Conservation (phyloP, 129 eudicot genomes). For the Centrapalus pauciflorus region DNA sequence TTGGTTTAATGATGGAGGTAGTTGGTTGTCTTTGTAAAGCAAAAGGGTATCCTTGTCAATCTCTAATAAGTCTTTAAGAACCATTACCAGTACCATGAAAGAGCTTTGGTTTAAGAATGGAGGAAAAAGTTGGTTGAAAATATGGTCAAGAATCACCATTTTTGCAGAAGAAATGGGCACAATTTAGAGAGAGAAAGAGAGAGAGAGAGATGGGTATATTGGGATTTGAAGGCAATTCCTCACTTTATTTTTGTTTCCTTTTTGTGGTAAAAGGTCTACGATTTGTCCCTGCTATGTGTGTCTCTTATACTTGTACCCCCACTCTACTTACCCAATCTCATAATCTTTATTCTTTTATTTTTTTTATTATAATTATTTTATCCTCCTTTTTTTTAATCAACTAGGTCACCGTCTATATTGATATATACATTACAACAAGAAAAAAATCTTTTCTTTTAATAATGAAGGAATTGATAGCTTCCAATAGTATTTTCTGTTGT, state of each 20-base stretch:
- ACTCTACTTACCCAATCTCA: constrained; percentile 5
- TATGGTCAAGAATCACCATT: constrained; percentile 11
- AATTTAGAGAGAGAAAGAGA: constrained; percentile 13
- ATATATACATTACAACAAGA: too few species aligned
- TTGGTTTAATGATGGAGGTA: background rate
- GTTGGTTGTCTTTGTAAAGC: background rate
- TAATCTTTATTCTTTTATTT: background rate
- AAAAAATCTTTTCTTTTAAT: too few species aligned
- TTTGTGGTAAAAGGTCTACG: constrained; percentile 29
- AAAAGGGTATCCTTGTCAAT: constrained; percentile 10
- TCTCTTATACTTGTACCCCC: constrained; percentile 17
- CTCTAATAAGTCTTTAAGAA: background rate
- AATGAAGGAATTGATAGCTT: too few species aligned
- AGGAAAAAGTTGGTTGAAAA: constrained; percentile 5
- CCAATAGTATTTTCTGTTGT: too few species aligned
- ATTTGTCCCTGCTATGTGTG: constrained; percentile 31
- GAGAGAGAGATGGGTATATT: constrained; percentile 1
- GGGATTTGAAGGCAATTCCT: constrained; percentile 35
- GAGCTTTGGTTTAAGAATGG: background rate
- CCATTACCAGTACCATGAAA: background rate
- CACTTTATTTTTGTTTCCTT: constrained; percentile 31
- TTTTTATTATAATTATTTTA: background rate
- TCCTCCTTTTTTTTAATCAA: too few species aligned
- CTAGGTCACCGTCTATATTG: too few species aligned
- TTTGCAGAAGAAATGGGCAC: constrained; percentile 16